Evolutionary conservation across 2,329 filamentous ascomycete species (phyloP).

Genomic region (Amauroascus niger): DNA sequence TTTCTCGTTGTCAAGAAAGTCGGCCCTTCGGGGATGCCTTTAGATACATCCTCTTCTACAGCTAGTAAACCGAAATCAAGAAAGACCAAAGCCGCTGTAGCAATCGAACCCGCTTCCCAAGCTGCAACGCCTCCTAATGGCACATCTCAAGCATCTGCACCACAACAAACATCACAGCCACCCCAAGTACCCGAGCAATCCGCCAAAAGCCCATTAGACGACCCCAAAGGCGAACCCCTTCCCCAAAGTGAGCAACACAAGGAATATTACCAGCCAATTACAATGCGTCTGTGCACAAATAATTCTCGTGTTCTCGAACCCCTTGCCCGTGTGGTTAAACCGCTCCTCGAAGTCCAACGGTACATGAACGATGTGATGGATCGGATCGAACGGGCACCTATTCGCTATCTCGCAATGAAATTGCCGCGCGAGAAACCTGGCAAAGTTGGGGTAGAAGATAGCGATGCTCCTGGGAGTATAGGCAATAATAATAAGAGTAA

Average conservation of each 20-base stretch:
- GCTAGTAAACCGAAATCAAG: slow-evolving; percentile 32
- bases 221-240: neutral
- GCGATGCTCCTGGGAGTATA: slow-evolving; percentile 20
- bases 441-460: slow-evolving; percentile 19
- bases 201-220: slow-evolving; percentile 9
- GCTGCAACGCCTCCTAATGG: slow-evolving; percentile 19
- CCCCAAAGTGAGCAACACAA: slow-evolving; percentile 24
- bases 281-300: slow-evolving; percentile 47
- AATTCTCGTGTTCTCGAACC: slow-evolving; percentile 46
- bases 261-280: slow-evolving; percentile 45
- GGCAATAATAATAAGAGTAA: slow-evolving; percentile 20
- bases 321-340: slow-evolving; percentile 47
- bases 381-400: slow-evolving; percentile 46
- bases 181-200: slow-evolving; percentile 21
- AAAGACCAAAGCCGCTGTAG: slow-evolving; percentile 22
- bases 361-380: slow-evolving; percentile 51
- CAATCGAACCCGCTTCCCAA: slow-evolving; percentile 20
- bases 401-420: slow-evolving; percentile 47
- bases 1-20: slow-evolving; percentile 40
- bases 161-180: slow-evolving; percentile 8
- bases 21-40: slow-evolving; percentile 27
- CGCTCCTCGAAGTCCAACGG: slow-evolving; percentile 43
- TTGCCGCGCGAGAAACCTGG: slow-evolving; percentile 38
- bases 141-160: slow-evolving; percentile 2
- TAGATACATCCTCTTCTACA: slow-evolving; percentile 15